phyloP scores from a whole-genome alignment of 805 yeast genomes.

The Kluyveromyces lactis region DNA sequence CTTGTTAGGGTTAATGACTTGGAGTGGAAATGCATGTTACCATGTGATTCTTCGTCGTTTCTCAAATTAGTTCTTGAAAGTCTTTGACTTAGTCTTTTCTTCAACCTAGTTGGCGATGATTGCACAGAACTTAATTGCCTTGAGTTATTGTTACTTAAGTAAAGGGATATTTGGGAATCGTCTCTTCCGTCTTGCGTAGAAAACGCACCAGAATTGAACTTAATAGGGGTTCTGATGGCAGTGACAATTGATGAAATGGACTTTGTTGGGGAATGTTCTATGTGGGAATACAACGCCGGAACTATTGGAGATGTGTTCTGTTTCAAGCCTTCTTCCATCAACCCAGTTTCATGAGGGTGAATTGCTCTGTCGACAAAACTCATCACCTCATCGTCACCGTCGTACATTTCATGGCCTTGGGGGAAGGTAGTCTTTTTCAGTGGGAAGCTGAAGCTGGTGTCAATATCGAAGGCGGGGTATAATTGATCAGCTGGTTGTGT shows the following conservation, averaged over 20 bases:
- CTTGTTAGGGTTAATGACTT: not conserved
- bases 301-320: constrained; percentile 16
- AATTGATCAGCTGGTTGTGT: constrained; percentile 9
- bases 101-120: constrained; percentile 23
- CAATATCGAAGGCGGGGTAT: constrained; percentile 15
- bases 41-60: constrained; percentile 6
- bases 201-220: not conserved
- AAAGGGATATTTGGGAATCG: constrained; percentile 16
- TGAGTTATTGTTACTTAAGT: constrained; percentile 1
- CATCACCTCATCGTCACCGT: constrained; percentile 4
- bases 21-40: constrained; percentile 1
- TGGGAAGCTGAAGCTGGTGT: constrained; percentile 16
- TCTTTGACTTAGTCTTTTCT: constrained; percentile 23
- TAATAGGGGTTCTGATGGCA: not conserved
- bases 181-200: constrained; percentile 13
- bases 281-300: constrained; percentile 8
- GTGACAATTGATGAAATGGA: constrained; percentile 24
- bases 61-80: constrained; percentile 25
- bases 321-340: constrained; percentile 20
- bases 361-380: constrained; percentile 18
- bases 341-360: constrained; percentile 7
- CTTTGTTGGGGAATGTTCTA: constrained; percentile 28
- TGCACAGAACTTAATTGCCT: constrained; percentile 10
- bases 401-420: not conserved
- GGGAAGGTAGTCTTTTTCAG: constrained; percentile 3